phyloP scores from a whole-genome alignment of 495 filamentous ascomycete species.

The Aeminium ludgeri region DNA sequence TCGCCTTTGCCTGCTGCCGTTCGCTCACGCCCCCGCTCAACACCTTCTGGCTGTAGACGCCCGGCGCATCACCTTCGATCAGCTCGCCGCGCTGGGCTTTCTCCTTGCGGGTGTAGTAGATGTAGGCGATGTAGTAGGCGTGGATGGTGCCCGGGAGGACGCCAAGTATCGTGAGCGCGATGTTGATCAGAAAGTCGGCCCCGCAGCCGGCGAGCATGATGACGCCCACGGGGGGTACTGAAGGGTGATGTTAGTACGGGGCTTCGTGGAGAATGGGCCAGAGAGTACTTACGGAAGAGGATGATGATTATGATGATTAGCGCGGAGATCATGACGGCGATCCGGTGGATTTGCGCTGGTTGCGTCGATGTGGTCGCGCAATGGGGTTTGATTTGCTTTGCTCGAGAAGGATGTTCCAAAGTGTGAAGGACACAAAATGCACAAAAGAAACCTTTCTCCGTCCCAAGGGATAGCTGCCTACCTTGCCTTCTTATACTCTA shows the following conservation, averaged over 20 bases:
- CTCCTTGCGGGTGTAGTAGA: constrained; percentile 63
- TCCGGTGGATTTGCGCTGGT: neutral
- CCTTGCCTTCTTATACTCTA: too few species aligned
- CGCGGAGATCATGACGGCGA: constrained; percentile 19
- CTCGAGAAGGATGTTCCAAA: too few species aligned
- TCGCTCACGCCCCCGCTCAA: constrained; percentile 41
- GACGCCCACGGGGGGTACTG: constrained; percentile 47
- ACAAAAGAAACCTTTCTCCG: too few species aligned
- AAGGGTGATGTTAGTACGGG: neutral
- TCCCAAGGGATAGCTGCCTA: too few species aligned
- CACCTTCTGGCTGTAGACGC: constrained; percentile 61
- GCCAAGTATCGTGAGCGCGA: constrained; percentile 42
- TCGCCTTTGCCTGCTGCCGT: constrained; percentile 28
- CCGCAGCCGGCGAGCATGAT: constrained; percentile 44
- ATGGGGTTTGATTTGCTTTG: too few species aligned
- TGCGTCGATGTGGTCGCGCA: too few species aligned
- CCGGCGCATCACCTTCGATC: constrained; percentile 37
- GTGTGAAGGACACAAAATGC: too few species aligned
- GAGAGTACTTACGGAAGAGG: constrained; percentile 32
- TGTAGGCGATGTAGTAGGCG: constrained; percentile 76
- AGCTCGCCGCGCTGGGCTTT: constrained; percentile 35
- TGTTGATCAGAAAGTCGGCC: constrained; percentile 44
- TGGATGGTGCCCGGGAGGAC: constrained; percentile 46
- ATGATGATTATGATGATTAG: constrained; percentile 37
- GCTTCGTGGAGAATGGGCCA: neutral